Evolutionary conservation across 228 moss, liverwort and hornwort genomes (phyloP), one percentile per base, ranked within the genome.

Genomic region (Sphagnum fallax): DNA sequence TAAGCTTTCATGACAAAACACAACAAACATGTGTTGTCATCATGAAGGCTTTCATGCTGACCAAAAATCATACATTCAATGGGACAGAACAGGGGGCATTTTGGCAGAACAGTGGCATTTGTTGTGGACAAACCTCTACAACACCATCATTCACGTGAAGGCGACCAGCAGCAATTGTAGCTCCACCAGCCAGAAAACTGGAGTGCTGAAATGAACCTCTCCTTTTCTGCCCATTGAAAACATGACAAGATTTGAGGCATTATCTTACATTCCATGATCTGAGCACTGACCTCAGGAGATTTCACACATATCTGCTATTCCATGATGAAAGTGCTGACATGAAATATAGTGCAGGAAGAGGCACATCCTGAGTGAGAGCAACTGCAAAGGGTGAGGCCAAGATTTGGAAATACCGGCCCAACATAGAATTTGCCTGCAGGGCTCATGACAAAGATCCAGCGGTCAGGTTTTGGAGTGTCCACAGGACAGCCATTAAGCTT

Each of bases 381-480:
- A 32, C 32, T 32, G 32, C 32, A 32, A 32, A 32, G 32, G 32
- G 32, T 32, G 32, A 32, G 32, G 32, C 32, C 32, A 32, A 32
- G 32, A 32, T 32, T 32, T 32, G 32, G 32, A 32, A 32, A 32
- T 82, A 96, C 96, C 92, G 89, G 82, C 10, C 81, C 96, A 73
- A 93, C 88, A 64, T 96, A 96, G 1, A 96, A 73, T 63, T 87
- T 87, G 74, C 93, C 91, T 75, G 47, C 76, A 49, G 96, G 88
- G 65, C 96, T 89, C 96, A 91, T 88, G 59, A 96, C 91, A 71
- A 96, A 96, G 67, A 96, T 96, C 91, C 92, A 96, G 72, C 91
- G 91, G 66, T 93, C 86, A 63, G 88, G 87, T 69, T 88, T 88
- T 4, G 96, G 83, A n/a, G 96, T 96, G 74, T 93, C 78, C 61